Percentiles rank a stretch among this genome's conserved stretches.
These are phyloP conservation scores for Trichomonas gallinae DNA, from an alignment of 208 protist species.

Conservation along the genomic window DNA sequence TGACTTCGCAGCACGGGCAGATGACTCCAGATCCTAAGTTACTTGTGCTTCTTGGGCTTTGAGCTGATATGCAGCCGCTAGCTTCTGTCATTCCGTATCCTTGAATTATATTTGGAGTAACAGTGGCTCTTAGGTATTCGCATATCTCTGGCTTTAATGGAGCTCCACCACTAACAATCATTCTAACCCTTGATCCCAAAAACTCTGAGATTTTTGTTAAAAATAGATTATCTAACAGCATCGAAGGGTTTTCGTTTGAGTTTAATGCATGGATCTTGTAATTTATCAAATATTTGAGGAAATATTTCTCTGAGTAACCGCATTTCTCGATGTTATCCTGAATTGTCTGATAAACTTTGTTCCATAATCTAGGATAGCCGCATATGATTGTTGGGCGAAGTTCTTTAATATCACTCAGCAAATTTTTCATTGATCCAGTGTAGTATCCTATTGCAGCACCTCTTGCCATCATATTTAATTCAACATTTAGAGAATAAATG, in stretches of 20 bases:
- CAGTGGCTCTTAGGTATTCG: not conserved
- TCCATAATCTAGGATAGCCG: not conserved
- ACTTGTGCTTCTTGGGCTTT: not conserved
- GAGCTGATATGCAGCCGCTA: not conserved
- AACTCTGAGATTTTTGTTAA: not conserved
- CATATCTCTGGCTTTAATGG: not conserved
- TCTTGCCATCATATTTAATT: not conserved
- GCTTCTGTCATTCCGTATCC: not conserved
- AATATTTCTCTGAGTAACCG: not conserved
- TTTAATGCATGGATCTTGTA: not conserved
- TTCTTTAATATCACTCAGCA: not conserved
- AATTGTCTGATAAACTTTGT: not conserved
- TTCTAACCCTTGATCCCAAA: not conserved
- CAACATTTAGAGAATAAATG: not conserved
- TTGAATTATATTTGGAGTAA: slow-evolving; percentile 12
- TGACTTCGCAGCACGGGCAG: not conserved
- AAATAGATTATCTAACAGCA: not conserved
- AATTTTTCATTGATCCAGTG: not conserved
- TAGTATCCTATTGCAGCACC: not conserved
- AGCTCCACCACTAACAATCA: not conserved
- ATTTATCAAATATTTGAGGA: not conserved
- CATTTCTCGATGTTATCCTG: not conserved
- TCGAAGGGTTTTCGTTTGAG: not conserved
- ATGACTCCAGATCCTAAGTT: not conserved
- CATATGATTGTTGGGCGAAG: not conserved